A percentile compares a stretch with the other conserved stretches of the same genome.
These are phyloP conservation scores for Ceratocystis papillata DNA, from an alignment of 2,329 filamentous ascomycete genomes.

Conservation along the genomic window DNA sequence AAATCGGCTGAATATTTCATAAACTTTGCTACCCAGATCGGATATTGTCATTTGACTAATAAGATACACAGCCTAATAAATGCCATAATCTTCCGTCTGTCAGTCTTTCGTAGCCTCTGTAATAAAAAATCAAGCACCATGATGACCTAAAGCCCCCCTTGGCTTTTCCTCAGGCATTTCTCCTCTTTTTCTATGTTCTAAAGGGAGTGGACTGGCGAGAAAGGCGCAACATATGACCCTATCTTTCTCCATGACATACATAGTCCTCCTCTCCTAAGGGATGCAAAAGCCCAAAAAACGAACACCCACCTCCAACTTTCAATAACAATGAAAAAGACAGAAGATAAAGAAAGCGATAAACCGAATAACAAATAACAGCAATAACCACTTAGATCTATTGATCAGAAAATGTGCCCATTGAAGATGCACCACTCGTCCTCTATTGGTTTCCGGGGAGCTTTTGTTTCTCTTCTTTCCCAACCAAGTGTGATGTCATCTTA, in stretches of 20 bases:
- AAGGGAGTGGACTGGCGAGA: neutral
- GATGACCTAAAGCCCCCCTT: neutral
- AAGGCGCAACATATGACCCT: neutral
- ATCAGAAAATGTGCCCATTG: constrained; percentile 5
- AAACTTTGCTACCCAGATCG: constrained; percentile 12
- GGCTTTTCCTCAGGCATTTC: neutral
- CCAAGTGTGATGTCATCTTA: constrained; percentile 13
- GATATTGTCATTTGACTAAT: constrained; percentile 16
- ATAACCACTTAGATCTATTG: constrained; percentile 9
- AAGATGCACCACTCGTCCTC: constrained; percentile 7
- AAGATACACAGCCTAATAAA: constrained; percentile 18
- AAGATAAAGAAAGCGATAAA: constrained; percentile 17
- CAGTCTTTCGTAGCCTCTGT: constrained; percentile 9
- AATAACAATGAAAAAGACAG: constrained; percentile 16
- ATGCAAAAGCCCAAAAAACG: constrained; percentile 13
- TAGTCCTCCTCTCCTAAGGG: constrained; percentile 4
- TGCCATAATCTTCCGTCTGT: constrained; percentile 16
- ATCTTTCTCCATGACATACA: neutral
- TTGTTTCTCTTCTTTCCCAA: constrained; percentile 8
- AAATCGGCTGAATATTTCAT: neutral
- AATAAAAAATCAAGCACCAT: constrained; percentile 13
- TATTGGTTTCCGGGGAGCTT: constrained; percentile 5
- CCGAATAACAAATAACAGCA: constrained; percentile 16
- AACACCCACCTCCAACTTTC: constrained; percentile 8
- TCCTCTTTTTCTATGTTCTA: constrained; percentile 14